phyloP scores from a whole-genome alignment of 2,329 filamentous ascomycete genomes.

The Epichloe typhina region DNA sequence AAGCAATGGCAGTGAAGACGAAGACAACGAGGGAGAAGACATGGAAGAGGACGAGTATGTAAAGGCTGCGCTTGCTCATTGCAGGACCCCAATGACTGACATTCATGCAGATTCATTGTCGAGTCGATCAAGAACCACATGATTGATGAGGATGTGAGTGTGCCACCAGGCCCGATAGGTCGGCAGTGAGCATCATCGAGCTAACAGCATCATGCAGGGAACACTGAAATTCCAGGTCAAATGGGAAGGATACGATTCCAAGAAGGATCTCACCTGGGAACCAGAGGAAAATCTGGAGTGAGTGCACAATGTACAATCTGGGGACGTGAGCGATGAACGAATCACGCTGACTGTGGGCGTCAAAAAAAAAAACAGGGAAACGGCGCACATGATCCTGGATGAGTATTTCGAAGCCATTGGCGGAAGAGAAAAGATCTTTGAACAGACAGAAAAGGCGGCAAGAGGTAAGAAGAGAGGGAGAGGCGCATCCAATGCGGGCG shows the following conservation, averaged over 20 bases:
- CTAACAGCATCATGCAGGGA: conserved; percentile 23
- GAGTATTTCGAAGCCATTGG: conserved; percentile 52
- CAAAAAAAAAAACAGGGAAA: conserved; percentile 28
- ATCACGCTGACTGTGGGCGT: neutral
- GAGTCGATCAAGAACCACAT: conserved; percentile 59
- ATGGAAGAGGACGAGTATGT: conserved; percentile 31
- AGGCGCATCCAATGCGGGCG: conserved; percentile 22
- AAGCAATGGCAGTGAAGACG: conserved; percentile 16
- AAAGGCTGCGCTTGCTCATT: neutral
- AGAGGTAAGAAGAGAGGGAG: conserved; percentile 46
- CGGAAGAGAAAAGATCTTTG: conserved; percentile 44
- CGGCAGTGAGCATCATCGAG: neutral
- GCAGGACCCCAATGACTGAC: conserved; percentile 12
- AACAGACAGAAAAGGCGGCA: conserved; percentile 34
- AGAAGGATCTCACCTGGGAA: conserved; percentile 65
- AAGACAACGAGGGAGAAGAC: conserved; percentile 16
- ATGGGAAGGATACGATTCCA: conserved; percentile 66
- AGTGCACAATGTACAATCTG: neutral
- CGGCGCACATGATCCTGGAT: conserved; percentile 45
- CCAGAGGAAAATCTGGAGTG: conserved; percentile 49
- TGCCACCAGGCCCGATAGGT: neutral
- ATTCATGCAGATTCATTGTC: conserved; percentile 50
- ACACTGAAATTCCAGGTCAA: conserved; percentile 56
- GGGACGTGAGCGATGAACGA: neutral
- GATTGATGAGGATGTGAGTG: conserved; percentile 39